Base-by-base conservation (phyloP, 2,329 filamentous ascomycete species). In the Ilyonectria sp. region DNA sequence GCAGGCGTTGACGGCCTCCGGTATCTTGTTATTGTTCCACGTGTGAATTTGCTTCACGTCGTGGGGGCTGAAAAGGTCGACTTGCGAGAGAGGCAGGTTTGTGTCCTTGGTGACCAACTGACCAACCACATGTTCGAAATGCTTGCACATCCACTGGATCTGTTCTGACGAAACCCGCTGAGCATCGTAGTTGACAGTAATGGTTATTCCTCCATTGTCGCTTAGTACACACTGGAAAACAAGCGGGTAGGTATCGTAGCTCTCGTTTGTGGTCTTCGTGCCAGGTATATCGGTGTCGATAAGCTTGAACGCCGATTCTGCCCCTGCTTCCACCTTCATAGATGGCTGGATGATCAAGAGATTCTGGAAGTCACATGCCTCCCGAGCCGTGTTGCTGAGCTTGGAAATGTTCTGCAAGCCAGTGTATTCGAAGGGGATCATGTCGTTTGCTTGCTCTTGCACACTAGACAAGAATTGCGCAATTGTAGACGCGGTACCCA, bases 191-290 rank as follows among this genome's bases (percentile, higher is more conserved):
- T 73, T 67, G 6, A 72, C 50, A 0, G 52, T 10, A 61, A 29
- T 10, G 26, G 47, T 23, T 19, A 62, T 46, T 2, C 9, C 50
- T 26, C 52, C 50, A 37, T 55, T 53, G 19, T 62, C 50, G 13
- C 31, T 40, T 11, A 62, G 40, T 47, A 62, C n/a, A 17, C 59
- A 62, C 31, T 61, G 58, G 17, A 61, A 44, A 7, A 76, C 72
- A 0, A 76, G 59, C 6, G 74, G 74, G 17, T 76, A 76, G 0
- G 72, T 76, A 23, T 75, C 74, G 52, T 75, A 76, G 40, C 57
- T 49, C 33, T 73, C 60, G 2, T 62, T 44, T 15, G 74, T 67
- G 6, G 29, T n/a, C 17, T 61, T 40, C 1, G 44, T 26, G 19
- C 50, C 50, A 7, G 44, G 40, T 19, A 62, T 21, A 0, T 75